Conservation (phyloP, 2,329 filamentous ascomycete genomes). For the Aspergillus ruber region DNA sequence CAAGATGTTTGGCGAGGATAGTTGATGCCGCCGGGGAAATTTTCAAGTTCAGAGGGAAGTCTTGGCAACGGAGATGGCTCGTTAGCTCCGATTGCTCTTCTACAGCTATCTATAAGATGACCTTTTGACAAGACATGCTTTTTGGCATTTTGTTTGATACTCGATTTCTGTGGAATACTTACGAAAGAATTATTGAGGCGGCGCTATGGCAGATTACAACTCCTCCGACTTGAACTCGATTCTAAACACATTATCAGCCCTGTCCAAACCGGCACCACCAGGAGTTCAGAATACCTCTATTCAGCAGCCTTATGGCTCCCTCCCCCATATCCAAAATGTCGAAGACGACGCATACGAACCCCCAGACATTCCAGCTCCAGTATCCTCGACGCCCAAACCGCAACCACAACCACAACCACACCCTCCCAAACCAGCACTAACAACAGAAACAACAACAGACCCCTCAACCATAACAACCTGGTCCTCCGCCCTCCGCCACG, state of each 20-base stretch:
- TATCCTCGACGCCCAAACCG: not conserved
- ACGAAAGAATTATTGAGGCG: slow-evolving; percentile 1
- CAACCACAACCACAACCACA: slow-evolving; percentile 1
- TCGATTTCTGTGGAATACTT: slow-evolving; percentile 5
- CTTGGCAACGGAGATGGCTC: not conserved
- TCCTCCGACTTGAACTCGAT: slow-evolving; percentile 35
- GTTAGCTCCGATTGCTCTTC: not conserved
- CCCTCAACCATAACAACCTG: slow-evolving; percentile 47
- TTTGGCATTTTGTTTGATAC: no score
- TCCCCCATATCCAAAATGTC: not conserved
- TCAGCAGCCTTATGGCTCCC: not conserved
- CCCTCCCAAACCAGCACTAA: slow-evolving; percentile 2
- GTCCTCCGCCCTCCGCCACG: slow-evolving; percentile 45
- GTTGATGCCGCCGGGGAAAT: slow-evolving; percentile 1
- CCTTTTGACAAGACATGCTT: no score
- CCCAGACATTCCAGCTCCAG: slow-evolving; percentile 6
- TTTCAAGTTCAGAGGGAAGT: not conserved
- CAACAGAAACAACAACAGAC: slow-evolving; percentile 20
- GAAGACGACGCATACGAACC: slow-evolving; percentile 13
- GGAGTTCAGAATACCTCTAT: not conserved
- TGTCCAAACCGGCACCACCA: slow-evolving; percentile 15
- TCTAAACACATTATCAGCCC: slow-evolving; percentile 35
- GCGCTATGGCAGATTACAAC: slow-evolving; percentile 12
- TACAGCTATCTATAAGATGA: not conserved
- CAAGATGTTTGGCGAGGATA: not conserved